Evolutionary conservation across 129 eudicot species (phyloP).

Genomic region (Scalesia atractyloides): DNA sequence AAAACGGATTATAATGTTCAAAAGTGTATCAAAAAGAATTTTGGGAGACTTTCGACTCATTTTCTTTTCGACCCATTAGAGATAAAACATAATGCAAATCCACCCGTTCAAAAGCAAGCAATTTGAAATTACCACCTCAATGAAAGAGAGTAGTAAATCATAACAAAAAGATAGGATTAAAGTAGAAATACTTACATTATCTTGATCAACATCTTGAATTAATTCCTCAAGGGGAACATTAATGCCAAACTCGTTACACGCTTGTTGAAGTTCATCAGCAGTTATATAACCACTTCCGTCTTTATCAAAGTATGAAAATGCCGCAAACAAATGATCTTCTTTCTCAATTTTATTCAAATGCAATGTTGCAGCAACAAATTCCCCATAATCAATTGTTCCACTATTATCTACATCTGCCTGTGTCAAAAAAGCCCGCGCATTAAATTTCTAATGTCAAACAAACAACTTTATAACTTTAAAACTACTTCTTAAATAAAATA

Average conservation of each 20-base stretch:
- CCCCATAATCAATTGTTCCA: slow-evolving; percentile 80
- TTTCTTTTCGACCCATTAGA: not conserved
- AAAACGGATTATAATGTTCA: too few relatives aligned
- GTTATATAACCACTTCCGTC: slow-evolving; percentile 90
- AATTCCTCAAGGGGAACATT: slow-evolving; percentile 61
- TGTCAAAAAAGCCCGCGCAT: not conserved
- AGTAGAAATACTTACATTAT: slow-evolving; percentile 53
- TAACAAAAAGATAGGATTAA: not conserved
- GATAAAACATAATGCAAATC: not conserved
- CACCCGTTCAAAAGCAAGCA: not conserved
- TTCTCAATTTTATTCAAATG: slow-evolving; percentile 74
- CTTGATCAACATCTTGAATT: slow-evolving; percentile 77
- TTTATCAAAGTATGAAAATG: slow-evolving; percentile 71
- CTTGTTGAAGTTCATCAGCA: slow-evolving; percentile 79
- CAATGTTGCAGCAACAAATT: slow-evolving; percentile 76
- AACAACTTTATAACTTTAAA: too few relatives aligned
- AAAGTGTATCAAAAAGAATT: not conserved
- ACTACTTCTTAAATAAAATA: too few relatives aligned
- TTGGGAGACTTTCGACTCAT: not conserved
- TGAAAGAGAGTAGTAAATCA: not conserved
- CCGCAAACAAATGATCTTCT: slow-evolving; percentile 75
- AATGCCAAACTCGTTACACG: slow-evolving; percentile 70
- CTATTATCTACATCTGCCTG: slow-evolving; percentile 85
- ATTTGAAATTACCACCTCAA: not conserved
- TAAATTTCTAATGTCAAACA: slow-evolving; percentile 3